A percentile compares a stretch with the other conserved stretches of the same genome.
Conservation (phyloP, 352 stramenopile genomes). For the Phytophthora tentaculata region DNA sequence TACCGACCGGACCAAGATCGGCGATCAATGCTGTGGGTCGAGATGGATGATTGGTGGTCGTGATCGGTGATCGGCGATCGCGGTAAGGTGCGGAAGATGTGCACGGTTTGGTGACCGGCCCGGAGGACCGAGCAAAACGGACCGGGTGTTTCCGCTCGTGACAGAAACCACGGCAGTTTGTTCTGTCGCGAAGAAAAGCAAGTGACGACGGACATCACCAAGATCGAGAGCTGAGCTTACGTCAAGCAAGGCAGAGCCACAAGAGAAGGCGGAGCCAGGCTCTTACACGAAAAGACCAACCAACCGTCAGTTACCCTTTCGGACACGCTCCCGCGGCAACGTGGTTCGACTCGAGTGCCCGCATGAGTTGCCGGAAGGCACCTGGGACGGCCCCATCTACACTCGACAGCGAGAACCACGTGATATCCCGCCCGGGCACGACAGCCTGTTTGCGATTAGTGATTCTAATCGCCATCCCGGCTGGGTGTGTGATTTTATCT, state of each 20-base stretch:
- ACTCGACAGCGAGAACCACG: not conserved
- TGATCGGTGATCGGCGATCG: no score
- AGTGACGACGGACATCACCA: not conserved
- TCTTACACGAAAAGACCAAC: not conserved
- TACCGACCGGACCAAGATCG: no score
- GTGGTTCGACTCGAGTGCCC: not conserved
- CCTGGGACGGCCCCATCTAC: not conserved
- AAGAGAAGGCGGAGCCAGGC: not conserved
- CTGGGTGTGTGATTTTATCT: no score
- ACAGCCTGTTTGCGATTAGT: no score
- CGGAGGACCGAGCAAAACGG: not conserved
- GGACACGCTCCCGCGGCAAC: not conserved
- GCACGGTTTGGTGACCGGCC: not conserved
- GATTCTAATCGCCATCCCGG: no score
- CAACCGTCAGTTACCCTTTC: not conserved
- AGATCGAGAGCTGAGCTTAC: not conserved
- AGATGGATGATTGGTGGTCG: no score
- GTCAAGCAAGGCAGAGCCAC: not conserved
- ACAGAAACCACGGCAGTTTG: not conserved
- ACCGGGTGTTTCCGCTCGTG: not conserved
- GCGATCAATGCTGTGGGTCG: no score
- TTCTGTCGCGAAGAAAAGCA: not conserved
- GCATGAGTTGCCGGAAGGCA: not conserved
- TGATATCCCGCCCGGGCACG: not conserved
- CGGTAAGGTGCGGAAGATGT: no score